Conservation (phyloP, 2,329 filamentous ascomycete species). For the Dendryphion nanum region DNA sequence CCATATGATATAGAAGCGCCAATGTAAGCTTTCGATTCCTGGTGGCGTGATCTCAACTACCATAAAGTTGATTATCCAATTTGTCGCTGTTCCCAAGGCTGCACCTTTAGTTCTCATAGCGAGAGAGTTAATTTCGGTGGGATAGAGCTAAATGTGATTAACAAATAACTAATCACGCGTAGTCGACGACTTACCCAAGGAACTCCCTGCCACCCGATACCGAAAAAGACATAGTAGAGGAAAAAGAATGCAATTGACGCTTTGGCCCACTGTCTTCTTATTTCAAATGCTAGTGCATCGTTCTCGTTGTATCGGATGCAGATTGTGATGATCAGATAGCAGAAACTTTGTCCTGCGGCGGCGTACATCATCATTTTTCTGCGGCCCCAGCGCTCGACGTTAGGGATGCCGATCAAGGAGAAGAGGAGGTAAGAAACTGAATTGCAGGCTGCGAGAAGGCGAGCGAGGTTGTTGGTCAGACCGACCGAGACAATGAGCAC, state of each 20-base stretch:
- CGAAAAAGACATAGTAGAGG: constrained; percentile 56
- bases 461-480: constrained; percentile 50
- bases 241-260: constrained; percentile 53
- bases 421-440: constrained; percentile 51
- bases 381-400: constrained; percentile 54
- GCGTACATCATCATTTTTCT: constrained; percentile 61
- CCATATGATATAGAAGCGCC: constrained; percentile 49
- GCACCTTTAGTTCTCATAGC: constrained; percentile 51
- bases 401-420: constrained; percentile 46
- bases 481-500: constrained; percentile 60
- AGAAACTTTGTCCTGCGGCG: constrained; percentile 50
- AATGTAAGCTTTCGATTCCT: constrained; percentile 41
- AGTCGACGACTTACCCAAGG: constrained; percentile 31
- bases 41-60: constrained; percentile 43
- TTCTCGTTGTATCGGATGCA: constrained; percentile 46
- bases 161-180: constrained; percentile 4
- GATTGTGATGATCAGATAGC: constrained; percentile 52
- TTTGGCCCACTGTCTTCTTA: constrained; percentile 27
- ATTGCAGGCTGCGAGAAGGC: constrained; percentile 58
- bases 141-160: constrained; percentile 39
- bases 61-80: constrained; percentile 51
- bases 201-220: constrained; percentile 49
- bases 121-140: constrained; percentile 51
- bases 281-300: constrained; percentile 9
- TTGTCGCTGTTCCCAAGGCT: constrained; percentile 50